Evolutionary conservation across 108 stramenopile genomes (phyloP), one percentile per base, ranked within the genome.

Genomic region (Chaetoceros tenuissimus): DNA sequence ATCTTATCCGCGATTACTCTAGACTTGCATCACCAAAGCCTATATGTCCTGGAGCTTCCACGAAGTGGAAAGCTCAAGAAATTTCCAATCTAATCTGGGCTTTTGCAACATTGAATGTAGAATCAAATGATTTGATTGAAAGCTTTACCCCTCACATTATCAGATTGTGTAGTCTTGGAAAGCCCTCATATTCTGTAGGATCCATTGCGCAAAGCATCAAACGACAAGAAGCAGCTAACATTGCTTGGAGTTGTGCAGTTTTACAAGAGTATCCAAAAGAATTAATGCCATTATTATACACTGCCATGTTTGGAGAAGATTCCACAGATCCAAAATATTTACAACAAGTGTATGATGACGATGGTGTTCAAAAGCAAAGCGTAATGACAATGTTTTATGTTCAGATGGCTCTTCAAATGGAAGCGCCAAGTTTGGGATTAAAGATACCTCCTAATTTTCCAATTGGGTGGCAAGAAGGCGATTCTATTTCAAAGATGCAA

Each of bases 1-100:
- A n/a, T n/a, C n/a, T n/a, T n/a, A n/a, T n/a, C n/a, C n/a, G n/a
- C n/a, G n/a, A n/a, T n/a, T n/a, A n/a, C n/a, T n/a, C n/a, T n/a
- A n/a, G n/a, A n/a, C n/a, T n/a, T n/a, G n/a, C n/a, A n/a, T n/a
- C n/a, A n/a, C n/a, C n/a, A n/a, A n/a, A n/a, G n/a, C n/a, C n/a
- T n/a, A n/a, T n/a, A n/a, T n/a, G n/a, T n/a, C n/a, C n/a, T n/a
- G n/a, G n/a, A n/a, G 48, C 18, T 49, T 16, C 48, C 28, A 57
- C 53, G 28, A 45, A 24, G 45, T 77, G 83, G 46, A 69, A 66
- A 24, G 83, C 78, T 0, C 90, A 92, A 68, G 90, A 92, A 55
- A 64, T 86, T 19, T 57, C 80, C 8, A 92, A 92, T 54, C 34
- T 81, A 7, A 55, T 88, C n/a, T 92, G 90, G 89, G 61, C 82